Evolutionary conservation across 257 asterid genomes (phyloP).

Genomic region (Salvia hispanica): DNA sequence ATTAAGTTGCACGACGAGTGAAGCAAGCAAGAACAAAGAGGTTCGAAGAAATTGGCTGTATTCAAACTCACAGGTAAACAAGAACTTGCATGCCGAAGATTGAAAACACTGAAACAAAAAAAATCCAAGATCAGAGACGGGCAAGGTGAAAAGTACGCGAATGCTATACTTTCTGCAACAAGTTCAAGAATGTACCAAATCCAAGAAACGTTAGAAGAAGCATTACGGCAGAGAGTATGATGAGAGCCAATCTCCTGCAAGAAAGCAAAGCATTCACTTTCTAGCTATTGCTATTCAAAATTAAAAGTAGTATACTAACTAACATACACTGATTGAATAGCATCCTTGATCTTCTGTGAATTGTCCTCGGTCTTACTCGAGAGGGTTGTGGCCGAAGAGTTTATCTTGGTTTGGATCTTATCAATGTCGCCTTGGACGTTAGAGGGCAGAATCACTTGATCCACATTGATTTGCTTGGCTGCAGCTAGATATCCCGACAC

Average conservation of each 20-base stretch:
- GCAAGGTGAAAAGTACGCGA: too few species aligned
- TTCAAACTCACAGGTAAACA: conserved; percentile 75
- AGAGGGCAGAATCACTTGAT: conserved; percentile 62
- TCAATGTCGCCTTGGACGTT: conserved; percentile 77
- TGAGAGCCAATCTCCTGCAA: conserved; percentile 91
- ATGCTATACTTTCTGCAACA: not conserved
- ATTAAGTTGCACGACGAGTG: not conserved
- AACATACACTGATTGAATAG: conserved; percentile 67
- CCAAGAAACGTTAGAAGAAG: conserved; percentile 83
- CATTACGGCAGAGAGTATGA: conserved; percentile 83
- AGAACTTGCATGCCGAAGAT: conserved; percentile 73
- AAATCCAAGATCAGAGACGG: conserved; percentile 25
- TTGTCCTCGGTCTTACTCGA: conserved; percentile 57
- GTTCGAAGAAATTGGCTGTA: conserved; percentile 8
- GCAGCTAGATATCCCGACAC: conserved; percentile 83
- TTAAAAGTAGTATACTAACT: too few species aligned
- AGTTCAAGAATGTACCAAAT: conserved; percentile 53
- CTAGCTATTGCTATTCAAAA: too few species aligned
- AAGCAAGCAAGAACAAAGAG: not conserved
- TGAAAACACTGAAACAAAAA: conserved; percentile 68
- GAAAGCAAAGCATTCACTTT: not conserved
- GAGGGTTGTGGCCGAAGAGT: conserved; percentile 75
- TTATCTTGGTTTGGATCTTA: conserved; percentile 57
- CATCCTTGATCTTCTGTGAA: conserved; percentile 54
- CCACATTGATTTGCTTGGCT: conserved; percentile 73